Evolutionary conservation across 2,329 filamentous ascomycete species (phyloP), one percentile per base, ranked within the genome.

Genomic region (Cordyceps cateniannulata): DNA sequence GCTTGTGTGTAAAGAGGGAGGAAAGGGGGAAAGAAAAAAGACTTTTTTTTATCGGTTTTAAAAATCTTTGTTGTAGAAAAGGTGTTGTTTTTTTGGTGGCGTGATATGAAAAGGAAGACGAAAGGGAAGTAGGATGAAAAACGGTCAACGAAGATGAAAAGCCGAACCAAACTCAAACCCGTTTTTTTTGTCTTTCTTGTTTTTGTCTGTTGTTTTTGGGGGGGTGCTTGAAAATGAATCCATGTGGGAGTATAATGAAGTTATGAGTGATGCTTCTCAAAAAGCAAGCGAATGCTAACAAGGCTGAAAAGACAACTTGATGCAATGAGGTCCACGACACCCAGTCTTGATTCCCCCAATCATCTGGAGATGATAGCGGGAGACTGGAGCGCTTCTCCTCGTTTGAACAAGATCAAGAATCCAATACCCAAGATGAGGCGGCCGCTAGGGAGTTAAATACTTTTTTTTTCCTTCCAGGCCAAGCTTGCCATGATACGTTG

Each of bases 361-460:
- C 48, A 50, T 32, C 48, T 3, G n/a, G 18, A n/a, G 25, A 50
- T 50, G 25, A 50, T 35, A 12, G 14, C 10, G 32, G 32, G 32
- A 22, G 24, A 25, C 57, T 35, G 57, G 40, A 38, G 44, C 42
- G 57, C 38, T 59, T 59, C 57, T 45, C 32, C 57, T 52, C 48
- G 45, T 25, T 59, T 20, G 29, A 52, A 14, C 18, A n/a, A 14
- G 9, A 32, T 35, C 32, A 27, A 47, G 20, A 24, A 45, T 7
- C 4, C 1, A 22, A 6, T 20, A 20, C 1, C 1, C 7, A 8
- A 35, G 24, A 35, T 12, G 42, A 49, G 20, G 44, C 18, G 22
- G n/a, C 51, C 14, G 22, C n/a, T 10, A 3, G 16, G 9, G 38
- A 40, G 40, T 32, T 61, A 51, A 50, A 61, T 61, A 61, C 52